These are phyloP conservation scores for Huntiella omanensis DNA, from an alignment of 2,329 filamentous ascomycete genomes.

Conservation along the genomic window DNA sequence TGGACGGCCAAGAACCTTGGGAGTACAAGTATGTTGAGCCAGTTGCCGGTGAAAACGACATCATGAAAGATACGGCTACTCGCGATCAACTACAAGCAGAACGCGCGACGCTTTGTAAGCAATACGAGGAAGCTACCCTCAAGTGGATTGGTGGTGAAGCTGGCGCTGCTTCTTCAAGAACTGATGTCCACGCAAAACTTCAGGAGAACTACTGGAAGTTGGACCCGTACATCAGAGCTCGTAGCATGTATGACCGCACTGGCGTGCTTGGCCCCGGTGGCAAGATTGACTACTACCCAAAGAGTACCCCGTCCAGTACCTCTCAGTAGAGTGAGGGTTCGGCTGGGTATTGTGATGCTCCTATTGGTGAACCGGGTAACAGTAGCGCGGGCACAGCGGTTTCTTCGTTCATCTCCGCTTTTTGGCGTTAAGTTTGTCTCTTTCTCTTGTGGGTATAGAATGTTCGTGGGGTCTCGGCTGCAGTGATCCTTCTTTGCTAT, in stretches of 20 bases:
- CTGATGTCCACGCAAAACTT: constrained; percentile 42
- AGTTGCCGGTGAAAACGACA: constrained; percentile 52
- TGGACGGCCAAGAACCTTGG: constrained; percentile 76
- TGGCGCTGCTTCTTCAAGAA: constrained; percentile 36
- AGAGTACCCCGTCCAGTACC: constrained; percentile 5
- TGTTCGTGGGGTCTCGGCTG: too few species aligned
- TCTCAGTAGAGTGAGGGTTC: not conserved
- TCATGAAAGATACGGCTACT: constrained; percentile 46
- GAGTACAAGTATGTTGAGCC: constrained; percentile 70
- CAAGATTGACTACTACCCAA: constrained; percentile 49
- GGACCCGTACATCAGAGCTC: constrained; percentile 71
- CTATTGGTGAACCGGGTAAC: not conserved
- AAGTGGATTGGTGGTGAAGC: constrained; percentile 47
- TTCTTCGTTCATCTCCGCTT: not conserved
- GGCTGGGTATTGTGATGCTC: too few species aligned
- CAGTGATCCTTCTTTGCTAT: too few species aligned
- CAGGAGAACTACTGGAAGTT: constrained; percentile 69
- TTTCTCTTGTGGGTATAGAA: not conserved
- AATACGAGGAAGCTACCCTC: constrained; percentile 56
- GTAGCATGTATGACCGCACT: constrained; percentile 66
- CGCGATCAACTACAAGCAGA: constrained; percentile 44
- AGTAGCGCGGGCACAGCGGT: not conserved
- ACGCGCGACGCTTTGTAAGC: constrained; percentile 45
- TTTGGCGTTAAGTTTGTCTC: not conserved
- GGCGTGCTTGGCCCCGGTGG: constrained; percentile 53